phyloP scores from a whole-genome alignment of 768 basidiomycete species.

The Pilatotrama ljubarskyi region DNA sequence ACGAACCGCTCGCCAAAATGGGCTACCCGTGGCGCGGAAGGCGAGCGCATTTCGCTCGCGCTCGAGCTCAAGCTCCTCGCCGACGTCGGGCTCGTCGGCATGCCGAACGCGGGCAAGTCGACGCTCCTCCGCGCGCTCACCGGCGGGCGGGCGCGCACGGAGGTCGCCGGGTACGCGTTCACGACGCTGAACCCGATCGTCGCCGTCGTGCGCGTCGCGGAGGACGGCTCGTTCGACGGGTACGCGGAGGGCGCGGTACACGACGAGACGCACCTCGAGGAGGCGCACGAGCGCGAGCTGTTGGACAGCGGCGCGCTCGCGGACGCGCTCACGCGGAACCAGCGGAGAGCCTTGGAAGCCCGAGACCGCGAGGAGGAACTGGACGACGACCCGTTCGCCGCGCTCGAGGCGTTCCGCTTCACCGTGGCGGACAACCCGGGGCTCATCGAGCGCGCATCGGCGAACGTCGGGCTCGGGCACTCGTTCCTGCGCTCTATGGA shows the following conservation, averaged over 20 bases:
- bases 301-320: slow-evolving; percentile 56
- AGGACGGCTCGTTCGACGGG: slow-evolving; percentile 76
- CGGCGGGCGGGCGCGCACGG: slow-evolving; percentile 77
- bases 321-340: slow-evolving; percentile 51
- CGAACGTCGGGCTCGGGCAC: slow-evolving; percentile 91
- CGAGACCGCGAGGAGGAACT: slow-evolving; percentile 8
- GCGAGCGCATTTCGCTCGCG: slow-evolving; percentile 77
- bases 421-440: slow-evolving; percentile 98
- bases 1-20: slow-evolving; percentile 82
- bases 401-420: slow-evolving; percentile 77
- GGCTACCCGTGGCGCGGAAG: slow-evolving; percentile 75
- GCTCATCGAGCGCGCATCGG: slow-evolving; percentile 78
- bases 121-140: slow-evolving; percentile 90
- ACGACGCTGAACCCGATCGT: slow-evolving; percentile 95
- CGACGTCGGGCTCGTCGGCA: slow-evolving; percentile 93
- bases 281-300: slow-evolving; percentile 42
- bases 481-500: slow-evolving; percentile 93
- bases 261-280: slow-evolving; percentile 68
- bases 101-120: slow-evolving; percentile 94
- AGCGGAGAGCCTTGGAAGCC: slow-evolving; percentile 25
- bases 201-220: slow-evolving; percentile 82
- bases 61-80: slow-evolving; percentile 93
- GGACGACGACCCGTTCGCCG: slow-evolving; percentile 20
- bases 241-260: slow-evolving; percentile 49
- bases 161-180: slow-evolving; percentile 90